These are phyloP conservation scores for Pterocarpus macrocarpus DNA, from an alignment of 306 rosid species.

Conservation along the genomic window DNA sequence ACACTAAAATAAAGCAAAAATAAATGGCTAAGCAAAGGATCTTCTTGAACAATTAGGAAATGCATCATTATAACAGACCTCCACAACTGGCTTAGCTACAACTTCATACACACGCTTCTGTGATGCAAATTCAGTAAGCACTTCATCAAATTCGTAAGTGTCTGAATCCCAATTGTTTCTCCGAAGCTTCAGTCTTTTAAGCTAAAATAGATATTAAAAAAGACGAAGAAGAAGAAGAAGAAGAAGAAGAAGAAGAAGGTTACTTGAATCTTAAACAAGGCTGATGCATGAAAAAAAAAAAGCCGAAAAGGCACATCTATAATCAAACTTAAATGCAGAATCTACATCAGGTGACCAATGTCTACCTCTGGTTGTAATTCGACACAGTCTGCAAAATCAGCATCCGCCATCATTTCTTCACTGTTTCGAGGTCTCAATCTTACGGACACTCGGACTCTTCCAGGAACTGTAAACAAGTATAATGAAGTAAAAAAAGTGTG, in stretches of 20 bases:
- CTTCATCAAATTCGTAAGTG: conserved; percentile 92
- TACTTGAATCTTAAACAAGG: conserved; percentile 34
- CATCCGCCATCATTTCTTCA: conserved; percentile 84
- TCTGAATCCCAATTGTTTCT: conserved; percentile 96
- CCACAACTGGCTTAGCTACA: conserved; percentile 98
- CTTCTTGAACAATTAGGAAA: conserved; percentile 24
- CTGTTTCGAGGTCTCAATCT: conserved; percentile 87
- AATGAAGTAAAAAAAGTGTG: background rate
- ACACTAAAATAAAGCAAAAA: conserved; percentile 30
- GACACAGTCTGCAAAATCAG: conserved; percentile 94
- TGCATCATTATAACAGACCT: conserved; percentile 60
- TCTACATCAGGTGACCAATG: conserved; percentile 19
- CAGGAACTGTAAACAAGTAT: conserved; percentile 68
- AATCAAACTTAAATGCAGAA: background rate
- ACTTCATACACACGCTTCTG: conserved; percentile 99
- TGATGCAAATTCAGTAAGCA: conserved; percentile 89
- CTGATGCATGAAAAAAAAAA: background rate
- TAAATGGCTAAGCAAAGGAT: conserved; percentile 25
- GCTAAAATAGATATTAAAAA: conserved; percentile 54
- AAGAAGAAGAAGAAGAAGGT: conserved; percentile 33
- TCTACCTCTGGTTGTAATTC: conserved; percentile 92
- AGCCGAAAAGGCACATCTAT: background rate
- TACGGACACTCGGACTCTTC: conserved; percentile 95
- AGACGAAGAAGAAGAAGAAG: no score
- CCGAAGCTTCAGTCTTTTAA: conserved; percentile 91